phyloP scores from a whole-genome alignment of 139 green algal genomes.

The Auxenochlorella protothecoides region DNA sequence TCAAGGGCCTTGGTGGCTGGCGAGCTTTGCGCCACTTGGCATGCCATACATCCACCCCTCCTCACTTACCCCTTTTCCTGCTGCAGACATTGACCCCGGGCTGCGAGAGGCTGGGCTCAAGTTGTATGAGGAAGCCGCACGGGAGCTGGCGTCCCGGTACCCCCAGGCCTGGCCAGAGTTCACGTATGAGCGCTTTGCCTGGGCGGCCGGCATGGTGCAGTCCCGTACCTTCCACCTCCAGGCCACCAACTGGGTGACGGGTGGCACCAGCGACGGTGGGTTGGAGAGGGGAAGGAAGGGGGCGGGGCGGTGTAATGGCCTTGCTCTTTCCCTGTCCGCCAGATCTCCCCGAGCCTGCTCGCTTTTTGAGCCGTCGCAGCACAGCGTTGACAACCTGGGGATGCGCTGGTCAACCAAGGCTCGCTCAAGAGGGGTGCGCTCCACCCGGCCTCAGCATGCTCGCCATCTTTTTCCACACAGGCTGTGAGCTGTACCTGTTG shows the following conservation, averaged over 20 bases:
- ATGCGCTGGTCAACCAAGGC: neutral
- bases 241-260: conserved; percentile 55
- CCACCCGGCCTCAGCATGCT: no score
- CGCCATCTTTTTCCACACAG: neutral
- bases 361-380: neutral
- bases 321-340: no score
- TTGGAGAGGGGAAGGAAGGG: no score
- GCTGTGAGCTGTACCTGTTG: conserved; percentile 45
- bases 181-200: conserved; percentile 28
- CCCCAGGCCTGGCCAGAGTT: conserved; percentile 34
- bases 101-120: neutral
- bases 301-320: no score
- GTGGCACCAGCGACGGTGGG: conserved; percentile 10
- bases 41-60: no score
- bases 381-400: neutral
- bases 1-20: no score
- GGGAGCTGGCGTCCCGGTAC: conserved; percentile 11
- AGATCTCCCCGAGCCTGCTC: neutral
- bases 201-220: conserved; percentile 46
- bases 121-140: conserved; percentile 18
- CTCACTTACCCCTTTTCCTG: no score
- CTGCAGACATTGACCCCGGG: conserved; percentile 1
- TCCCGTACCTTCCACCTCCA: conserved; percentile 59
- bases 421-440: neutral
- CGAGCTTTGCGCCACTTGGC: no score